A percentile compares a stretch with the other conserved stretches of the same genome.
Conservation (phyloP, 129 eudicot species). For the Cynara cardunculus region DNA sequence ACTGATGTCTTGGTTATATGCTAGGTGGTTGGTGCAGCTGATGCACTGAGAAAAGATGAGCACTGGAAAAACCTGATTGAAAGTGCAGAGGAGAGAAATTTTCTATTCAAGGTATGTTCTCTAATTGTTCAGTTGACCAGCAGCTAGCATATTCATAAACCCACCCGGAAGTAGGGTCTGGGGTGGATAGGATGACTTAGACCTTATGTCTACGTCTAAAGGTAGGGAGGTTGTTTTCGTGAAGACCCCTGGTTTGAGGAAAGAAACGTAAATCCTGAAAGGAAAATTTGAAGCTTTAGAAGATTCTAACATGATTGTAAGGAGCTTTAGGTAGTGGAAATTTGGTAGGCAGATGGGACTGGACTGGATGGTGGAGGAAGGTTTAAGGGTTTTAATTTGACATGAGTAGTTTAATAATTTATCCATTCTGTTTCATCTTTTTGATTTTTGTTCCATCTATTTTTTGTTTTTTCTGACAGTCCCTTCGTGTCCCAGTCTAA, state of each 20-base stretch:
- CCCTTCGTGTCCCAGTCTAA: background rate
- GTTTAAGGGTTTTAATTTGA: background rate
- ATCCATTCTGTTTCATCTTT: background rate
- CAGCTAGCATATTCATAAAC: background rate
- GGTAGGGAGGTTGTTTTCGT: background rate
- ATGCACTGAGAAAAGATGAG: slow-evolving; percentile 62
- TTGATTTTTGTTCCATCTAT: background rate
- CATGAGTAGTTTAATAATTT: background rate
- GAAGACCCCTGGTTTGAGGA: background rate
- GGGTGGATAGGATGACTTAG: background rate
- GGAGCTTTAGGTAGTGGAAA: background rate
- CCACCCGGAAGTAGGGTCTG: background rate
- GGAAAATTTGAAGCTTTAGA: background rate
- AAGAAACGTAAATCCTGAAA: background rate
- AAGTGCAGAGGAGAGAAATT: slow-evolving; percentile 71
- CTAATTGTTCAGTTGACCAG: background rate
- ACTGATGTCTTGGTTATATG: slow-evolving; percentile 4
- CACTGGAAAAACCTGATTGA: slow-evolving; percentile 83
- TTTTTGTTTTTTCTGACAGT: background rate
- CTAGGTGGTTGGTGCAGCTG: slow-evolving; percentile 89
- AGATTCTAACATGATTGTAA: background rate
- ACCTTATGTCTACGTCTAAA: background rate
- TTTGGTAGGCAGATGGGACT: background rate
- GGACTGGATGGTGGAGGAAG: background rate
- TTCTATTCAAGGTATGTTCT: slow-evolving; percentile 55